phyloP scores from a whole-genome alignment of 129 eudicot genomes.

The Ambrosia trifida region DNA sequence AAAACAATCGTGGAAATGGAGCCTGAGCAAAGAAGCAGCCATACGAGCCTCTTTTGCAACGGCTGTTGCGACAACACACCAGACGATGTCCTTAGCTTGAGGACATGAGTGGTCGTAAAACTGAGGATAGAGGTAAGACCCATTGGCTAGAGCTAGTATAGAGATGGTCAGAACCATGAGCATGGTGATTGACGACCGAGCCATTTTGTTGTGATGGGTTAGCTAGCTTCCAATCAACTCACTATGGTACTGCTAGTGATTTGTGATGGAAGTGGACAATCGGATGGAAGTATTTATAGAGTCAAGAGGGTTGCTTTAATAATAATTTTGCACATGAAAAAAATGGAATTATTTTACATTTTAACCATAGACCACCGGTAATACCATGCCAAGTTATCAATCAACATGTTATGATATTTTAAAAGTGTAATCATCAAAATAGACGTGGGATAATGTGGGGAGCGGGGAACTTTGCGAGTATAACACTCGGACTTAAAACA shows the following conservation, averaged over 20 bases:
- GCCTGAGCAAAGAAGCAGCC: conserved; percentile 91
- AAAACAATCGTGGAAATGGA: conserved; percentile 92
- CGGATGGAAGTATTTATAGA: conserved; percentile 29
- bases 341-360: too few species aligned
- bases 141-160: conserved; percentile 28
- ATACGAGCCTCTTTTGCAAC: conserved; percentile 81
- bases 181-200: conserved; percentile 24
- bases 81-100: conserved; percentile 48
- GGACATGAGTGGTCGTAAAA: conserved; percentile 64
- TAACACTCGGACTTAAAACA: too few species aligned
- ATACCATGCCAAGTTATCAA: too few species aligned
- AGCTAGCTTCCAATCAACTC: background rate
- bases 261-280: conserved; percentile 27
- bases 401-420: too few species aligned
- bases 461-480: too few species aligned
- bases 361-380: too few species aligned
- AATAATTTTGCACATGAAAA: background rate
- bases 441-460: too few species aligned
- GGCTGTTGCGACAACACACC: conserved; percentile 70
- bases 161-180: conserved; percentile 33
- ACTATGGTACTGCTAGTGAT: conserved; percentile 9
- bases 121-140: conserved; percentile 38
- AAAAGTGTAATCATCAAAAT: too few species aligned
- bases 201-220: conserved; percentile 31
- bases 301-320: background rate